phyloP scores from a whole-genome alignment of 1,284 basidiomycete species.

The Tetrapyrgos nigripes region DNA sequence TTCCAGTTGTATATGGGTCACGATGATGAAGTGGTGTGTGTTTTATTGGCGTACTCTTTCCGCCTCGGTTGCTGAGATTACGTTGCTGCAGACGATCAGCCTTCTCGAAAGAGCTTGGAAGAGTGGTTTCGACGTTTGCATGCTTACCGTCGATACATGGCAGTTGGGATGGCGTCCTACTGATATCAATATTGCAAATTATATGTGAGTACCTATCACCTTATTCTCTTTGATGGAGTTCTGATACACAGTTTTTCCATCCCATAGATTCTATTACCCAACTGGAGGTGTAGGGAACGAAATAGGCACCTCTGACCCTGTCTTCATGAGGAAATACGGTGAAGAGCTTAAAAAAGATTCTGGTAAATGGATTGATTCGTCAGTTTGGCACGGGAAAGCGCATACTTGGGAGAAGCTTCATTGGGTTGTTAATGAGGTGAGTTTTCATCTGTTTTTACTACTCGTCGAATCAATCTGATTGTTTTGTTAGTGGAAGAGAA shows the following conservation, averaged over 20 bases:
- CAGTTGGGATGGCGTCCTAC: conserved; percentile 65
- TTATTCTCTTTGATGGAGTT: background rate
- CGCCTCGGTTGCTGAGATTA: background rate
- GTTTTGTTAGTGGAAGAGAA: conserved; percentile 52
- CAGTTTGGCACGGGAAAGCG: conserved; percentile 65
- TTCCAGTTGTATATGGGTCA: conserved; percentile 70
- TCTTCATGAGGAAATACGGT: conserved; percentile 57
- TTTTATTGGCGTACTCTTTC: background rate
- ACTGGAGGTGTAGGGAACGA: conserved; percentile 43
- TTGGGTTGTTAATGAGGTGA: conserved; percentile 51
- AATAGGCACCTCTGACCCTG: conserved; percentile 57
- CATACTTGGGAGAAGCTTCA: conserved; percentile 62
- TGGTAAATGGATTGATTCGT: conserved; percentile 59
- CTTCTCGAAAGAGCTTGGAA: conserved; percentile 56
- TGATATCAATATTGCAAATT: conserved; percentile 60
- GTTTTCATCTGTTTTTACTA: conserved; percentile 1
- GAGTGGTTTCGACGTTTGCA: conserved; percentile 55
- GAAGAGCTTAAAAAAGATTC: conserved; percentile 51
- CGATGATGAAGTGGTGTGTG: conserved; percentile 54
- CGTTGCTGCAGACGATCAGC: conserved; percentile 43
- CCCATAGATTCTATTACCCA: conserved; percentile 7
- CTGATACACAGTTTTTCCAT: background rate
- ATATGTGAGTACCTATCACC: conserved; percentile 37
- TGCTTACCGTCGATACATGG: conserved; percentile 67
- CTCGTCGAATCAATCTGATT: background rate